Conservation (phyloP, 352 stramenopile genomes). For the Phytopythium sindhum region DNA sequence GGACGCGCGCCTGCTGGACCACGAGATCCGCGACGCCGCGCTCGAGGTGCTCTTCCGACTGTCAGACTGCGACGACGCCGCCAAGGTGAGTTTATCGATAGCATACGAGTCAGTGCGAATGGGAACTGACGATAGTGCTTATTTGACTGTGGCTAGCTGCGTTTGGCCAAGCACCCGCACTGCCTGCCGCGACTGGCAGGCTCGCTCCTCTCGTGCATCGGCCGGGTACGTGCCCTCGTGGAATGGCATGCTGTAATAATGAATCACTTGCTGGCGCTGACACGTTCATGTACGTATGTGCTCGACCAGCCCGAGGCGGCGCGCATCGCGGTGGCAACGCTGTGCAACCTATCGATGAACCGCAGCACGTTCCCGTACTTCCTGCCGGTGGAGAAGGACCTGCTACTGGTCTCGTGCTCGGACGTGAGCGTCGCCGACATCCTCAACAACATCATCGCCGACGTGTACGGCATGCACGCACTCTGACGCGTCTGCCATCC, state of each 20-base stretch:
- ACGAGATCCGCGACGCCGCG: conserved; percentile 72
- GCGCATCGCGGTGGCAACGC: conserved; percentile 64
- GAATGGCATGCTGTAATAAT: not conserved
- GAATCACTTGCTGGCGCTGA: not conserved
- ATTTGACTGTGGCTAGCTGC: conserved; percentile 27
- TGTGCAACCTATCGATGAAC: conserved; percentile 80
- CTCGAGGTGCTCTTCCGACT: conserved; percentile 76
- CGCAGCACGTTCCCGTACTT: conserved; percentile 75
- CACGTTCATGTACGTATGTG: not conserved
- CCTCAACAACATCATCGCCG: conserved; percentile 75
- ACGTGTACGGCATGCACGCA: conserved; percentile 84
- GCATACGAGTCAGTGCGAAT: not conserved
- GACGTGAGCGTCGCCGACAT: conserved; percentile 77
- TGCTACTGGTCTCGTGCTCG: conserved; percentile 68
- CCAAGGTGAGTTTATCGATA: conserved; percentile 29
- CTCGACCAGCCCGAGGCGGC: conserved; percentile 52
- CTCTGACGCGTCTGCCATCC: conserved; percentile 26
- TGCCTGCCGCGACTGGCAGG: conserved; percentile 53
- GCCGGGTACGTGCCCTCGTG: conserved; percentile 38
- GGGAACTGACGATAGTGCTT: not conserved
- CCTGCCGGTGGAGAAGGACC: conserved; percentile 70
- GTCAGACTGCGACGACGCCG: conserved; percentile 50
- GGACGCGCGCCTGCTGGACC: conserved; percentile 51
- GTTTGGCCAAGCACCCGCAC: conserved; percentile 60
- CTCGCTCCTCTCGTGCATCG: conserved; percentile 64